A percentile compares a stretch with the other conserved stretches of the same genome.
These are phyloP conservation scores for Wickerhamiella domercqiae DNA, from an alignment of 805 yeast genomes.

Conservation along the genomic window DNA sequence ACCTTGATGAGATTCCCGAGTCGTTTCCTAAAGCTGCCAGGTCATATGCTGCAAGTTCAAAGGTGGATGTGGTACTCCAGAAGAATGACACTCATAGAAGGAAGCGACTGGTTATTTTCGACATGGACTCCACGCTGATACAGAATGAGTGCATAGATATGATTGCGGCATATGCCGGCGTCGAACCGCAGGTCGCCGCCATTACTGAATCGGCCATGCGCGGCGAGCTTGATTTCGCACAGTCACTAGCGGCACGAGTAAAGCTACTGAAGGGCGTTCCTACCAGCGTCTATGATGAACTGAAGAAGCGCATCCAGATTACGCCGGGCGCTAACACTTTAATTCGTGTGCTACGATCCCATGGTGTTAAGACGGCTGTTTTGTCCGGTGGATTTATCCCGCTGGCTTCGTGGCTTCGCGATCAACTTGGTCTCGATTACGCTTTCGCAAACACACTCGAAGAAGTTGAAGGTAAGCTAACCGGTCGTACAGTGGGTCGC, in stretches of 20 bases:
- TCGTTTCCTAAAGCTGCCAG: too few relatives aligned
- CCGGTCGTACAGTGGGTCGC: slow-evolving; percentile 66
- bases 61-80: slow-evolving; percentile 30
- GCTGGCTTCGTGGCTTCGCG: slow-evolving; percentile 61
- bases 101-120: slow-evolving; percentile 63
- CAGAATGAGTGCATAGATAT: slow-evolving; percentile 93
- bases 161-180: slow-evolving; percentile 87
- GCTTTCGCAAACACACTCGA: slow-evolving; percentile 67
- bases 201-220: slow-evolving; percentile 95
- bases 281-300: slow-evolving; percentile 58
- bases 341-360: slow-evolving; percentile 40
- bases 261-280: slow-evolving; percentile 68
- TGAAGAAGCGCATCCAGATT: slow-evolving; percentile 50
- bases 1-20: too few relatives aligned
- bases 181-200: slow-evolving; percentile 70
- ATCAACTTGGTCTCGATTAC: slow-evolving; percentile 56
- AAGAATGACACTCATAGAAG: slow-evolving; percentile 21
- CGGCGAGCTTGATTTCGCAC: slow-evolving; percentile 83
- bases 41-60: too few relatives aligned
- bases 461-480: slow-evolving; percentile 32
- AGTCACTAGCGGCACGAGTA: slow-evolving; percentile 64
- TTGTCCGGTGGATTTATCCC: slow-evolving; percentile 92
- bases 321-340: slow-evolving; percentile 81
- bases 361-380: slow-evolving; percentile 65
- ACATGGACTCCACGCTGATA: slow-evolving; percentile 95